Base-by-base conservation (phyloP, 345 rosid species). In the Combretum micranthum region DNA sequence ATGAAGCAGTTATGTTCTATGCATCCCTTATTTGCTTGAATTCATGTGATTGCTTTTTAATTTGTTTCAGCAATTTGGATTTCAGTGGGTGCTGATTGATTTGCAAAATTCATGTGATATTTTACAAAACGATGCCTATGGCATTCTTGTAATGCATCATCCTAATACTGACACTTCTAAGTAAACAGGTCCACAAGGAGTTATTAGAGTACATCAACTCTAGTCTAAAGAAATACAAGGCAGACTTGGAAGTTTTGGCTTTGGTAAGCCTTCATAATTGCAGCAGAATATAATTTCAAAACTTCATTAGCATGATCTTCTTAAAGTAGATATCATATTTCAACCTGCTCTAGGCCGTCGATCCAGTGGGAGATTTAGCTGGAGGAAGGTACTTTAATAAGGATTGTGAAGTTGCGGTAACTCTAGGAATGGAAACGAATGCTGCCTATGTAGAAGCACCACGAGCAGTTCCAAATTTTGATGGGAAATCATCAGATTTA, bases 331-430 rank as follows among this genome's bases (percentile, higher is more conserved):
- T 26, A 15, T 56, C 21, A 3, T 2, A 42, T 14, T 19, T 55
- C 6, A 47, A 37, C 49, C 13, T 11, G 58, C 56, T 23, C 51
- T 52, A 86, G 94, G 87, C 76, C 26, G 80, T 69, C 51, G 76
- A 84, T 15, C 68, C 73, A 2, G 47, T 77, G 20, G 96, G 85
- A 64, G 75, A 68, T 54, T 56, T 84, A 42, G 91, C 85, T 21
- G 82, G 84, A 44, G 89, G 89, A 20, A 77, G 73, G 53, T 87
- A 82, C 57, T 82, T 80, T 42, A 72, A 75, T 32, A 74, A 64
- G 49, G 87, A 82, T 49, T 54, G 55, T 32, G 76, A 84, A 7
- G 91, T 82, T 49, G 78, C 87, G 15, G 78, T 87, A 4, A 77
- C 80, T 20, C 64, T 87, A 20, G 88, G 82, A 42, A 63, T 59